phyloP scores from a whole-genome alignment of 148 eudicot species.

The Hydrangea macrophylla region DNA sequence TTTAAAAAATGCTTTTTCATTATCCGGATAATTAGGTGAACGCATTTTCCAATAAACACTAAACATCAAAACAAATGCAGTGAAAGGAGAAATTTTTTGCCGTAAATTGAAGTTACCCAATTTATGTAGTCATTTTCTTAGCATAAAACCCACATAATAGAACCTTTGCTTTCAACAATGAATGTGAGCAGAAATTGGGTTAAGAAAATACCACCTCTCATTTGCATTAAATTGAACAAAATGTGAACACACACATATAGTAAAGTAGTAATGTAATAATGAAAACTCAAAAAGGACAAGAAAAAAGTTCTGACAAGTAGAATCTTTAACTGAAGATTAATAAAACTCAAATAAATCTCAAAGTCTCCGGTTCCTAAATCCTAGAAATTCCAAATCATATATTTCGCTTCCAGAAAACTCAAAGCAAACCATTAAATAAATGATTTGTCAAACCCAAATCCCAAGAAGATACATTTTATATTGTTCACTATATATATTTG shows the following conservation, averaged over 20 bases:
- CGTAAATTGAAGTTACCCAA: not conserved
- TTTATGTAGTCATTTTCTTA: conserved; percentile 1
- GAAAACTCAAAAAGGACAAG: not conserved
- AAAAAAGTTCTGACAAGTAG: not conserved
- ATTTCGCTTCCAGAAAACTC: conserved; percentile 23
- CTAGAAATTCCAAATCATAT: not conserved
- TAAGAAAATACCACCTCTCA: too few species aligned
- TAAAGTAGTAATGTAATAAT: not conserved
- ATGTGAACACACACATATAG: too few species aligned
- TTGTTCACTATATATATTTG: too few species aligned
- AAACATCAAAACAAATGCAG: too few species aligned
- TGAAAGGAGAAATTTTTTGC: not conserved
- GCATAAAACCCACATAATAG: not conserved
- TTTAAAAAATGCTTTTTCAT: too few species aligned
- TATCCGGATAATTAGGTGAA: too few species aligned
- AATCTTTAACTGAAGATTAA: not conserved
- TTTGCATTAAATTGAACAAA: too few species aligned
- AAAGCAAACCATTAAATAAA: too few species aligned
- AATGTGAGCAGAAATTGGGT: too few species aligned
- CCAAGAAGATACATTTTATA: too few species aligned
- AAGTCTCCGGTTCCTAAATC: conserved; percentile 1
- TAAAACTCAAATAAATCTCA: not conserved
- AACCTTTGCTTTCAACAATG: too few species aligned
- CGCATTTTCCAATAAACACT: too few species aligned
- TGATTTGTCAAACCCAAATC: conserved; percentile 30